Evolutionary conservation across 73 alveolate species (phyloP), one percentile per base, ranked within the genome.

Genomic region (Diophrys appendiculata): DNA sequence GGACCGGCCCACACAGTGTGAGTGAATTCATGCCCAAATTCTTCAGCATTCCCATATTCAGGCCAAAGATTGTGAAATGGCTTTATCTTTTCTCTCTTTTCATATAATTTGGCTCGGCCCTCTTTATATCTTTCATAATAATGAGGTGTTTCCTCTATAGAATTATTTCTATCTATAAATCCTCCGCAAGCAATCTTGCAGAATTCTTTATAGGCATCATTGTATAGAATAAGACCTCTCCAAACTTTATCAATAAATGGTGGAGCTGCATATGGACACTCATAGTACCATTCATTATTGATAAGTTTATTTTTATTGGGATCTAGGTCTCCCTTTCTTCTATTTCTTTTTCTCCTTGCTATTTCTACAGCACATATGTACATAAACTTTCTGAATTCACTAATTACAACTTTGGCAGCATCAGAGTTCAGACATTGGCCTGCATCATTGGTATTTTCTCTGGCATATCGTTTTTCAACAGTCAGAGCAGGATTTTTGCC

Each of bases 11-110:
- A 43, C 18, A 43, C 60, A 11, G 60, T 43, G 60, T 43, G 60
- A 43, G 60, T 43, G 18, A 43, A 43, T 43, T 43, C 60, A 43
- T 43, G 60, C 5, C 18, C 5, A 43, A n/a, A 76, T 60, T 76
- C 85, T 2, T 83, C 1, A 23, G n/a, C 77, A 34, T 65, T 72
- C 26, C 56, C 3, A 72, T 86, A 80, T 43, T 56, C 60, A 18
- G 87, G 88, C 93, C 93, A 86, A 0, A 86, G 54, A 53, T 86
- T 86, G 2, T 55, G 65, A 60, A 86, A 86, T 0, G 93, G 93
- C 25, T 72, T 69, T 22, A 86, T 24, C 52, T 53, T 0, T 32
- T 52, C 69, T 73, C 24, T 72, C 32, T 34, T 72, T 52, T 30
- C 8, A 52, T 52, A 29, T 18, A 65, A 23, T 26, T 33, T n/a